Evolutionary conservation across 306 rosid species (phyloP).

Genomic region (Datisca glomerata): DNA sequence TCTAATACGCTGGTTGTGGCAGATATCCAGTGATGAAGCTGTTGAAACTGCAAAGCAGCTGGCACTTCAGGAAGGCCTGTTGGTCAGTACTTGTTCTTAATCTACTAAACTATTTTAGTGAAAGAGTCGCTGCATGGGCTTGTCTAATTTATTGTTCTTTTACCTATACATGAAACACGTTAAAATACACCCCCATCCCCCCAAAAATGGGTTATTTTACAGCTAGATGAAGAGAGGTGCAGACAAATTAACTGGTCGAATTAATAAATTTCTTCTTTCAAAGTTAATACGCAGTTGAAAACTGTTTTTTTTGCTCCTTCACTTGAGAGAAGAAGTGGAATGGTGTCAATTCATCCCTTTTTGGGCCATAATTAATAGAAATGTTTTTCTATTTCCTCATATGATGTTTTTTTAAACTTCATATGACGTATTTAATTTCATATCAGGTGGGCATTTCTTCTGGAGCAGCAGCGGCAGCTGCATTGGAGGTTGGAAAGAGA

Average conservation of each 20-base stretch:
- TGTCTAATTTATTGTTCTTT: too few species aligned
- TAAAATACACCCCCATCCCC: too few species aligned
- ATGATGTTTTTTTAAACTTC: background rate
- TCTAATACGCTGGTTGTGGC: slow-evolving; percentile 25
- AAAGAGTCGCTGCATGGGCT: too few species aligned
- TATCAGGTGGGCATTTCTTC: slow-evolving; percentile 95
- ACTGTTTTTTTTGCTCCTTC: too few species aligned
- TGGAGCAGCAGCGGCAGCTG: slow-evolving; percentile 96
- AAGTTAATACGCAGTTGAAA: too few species aligned
- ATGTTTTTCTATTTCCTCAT: background rate
- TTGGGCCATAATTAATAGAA: background rate
- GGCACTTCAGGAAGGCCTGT: slow-evolving; percentile 97
- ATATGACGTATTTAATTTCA: slow-evolving; percentile 8
- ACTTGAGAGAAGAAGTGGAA: slow-evolving; percentile 3
- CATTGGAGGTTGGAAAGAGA: slow-evolving; percentile 78
- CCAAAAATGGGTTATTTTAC: too few species aligned
- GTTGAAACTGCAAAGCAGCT: slow-evolving; percentile 85
- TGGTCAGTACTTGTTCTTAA: slow-evolving; percentile 42
- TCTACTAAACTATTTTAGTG: too few species aligned
- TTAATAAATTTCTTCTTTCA: too few species aligned
- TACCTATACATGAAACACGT: too few species aligned
- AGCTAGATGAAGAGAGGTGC: too few species aligned
- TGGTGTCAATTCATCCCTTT: background rate
- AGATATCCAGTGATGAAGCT: slow-evolving; percentile 89
- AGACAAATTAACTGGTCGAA: too few species aligned